Percentiles rank a stretch among this genome's conserved stretches.
Conservation (phyloP, 108 stramenopile species). For the Nitzschia palea region DNA sequence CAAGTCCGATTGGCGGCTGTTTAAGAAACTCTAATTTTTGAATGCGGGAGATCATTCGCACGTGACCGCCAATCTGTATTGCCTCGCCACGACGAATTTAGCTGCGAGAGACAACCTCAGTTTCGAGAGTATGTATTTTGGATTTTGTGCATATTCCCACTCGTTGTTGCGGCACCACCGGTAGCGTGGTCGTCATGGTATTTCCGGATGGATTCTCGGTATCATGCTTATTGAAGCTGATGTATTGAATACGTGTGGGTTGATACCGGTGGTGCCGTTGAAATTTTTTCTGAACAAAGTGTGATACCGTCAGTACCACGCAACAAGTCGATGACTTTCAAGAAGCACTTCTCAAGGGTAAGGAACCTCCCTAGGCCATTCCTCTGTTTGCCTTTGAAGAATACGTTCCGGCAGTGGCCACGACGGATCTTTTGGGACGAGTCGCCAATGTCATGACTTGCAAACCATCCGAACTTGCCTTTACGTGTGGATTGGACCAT, state of each 20-base stretch:
- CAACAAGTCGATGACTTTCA: conserved; percentile 65
- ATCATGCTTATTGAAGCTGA: too few relatives aligned
- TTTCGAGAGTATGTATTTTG: too few relatives aligned
- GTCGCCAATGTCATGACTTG: conserved; percentile 86
- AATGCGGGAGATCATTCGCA: conserved; percentile 91
- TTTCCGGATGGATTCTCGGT: too few relatives aligned
- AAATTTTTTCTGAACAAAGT: too few relatives aligned
- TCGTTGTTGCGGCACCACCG: too few relatives aligned
- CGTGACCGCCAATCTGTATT: conserved; percentile 81
- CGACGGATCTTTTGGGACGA: conserved; percentile 87
- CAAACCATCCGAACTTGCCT: conserved; percentile 91
- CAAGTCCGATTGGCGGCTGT: conserved; percentile 64
- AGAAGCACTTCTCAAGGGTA: conserved; percentile 47
- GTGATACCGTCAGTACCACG: conserved; percentile 62
- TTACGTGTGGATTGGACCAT: conserved; percentile 63
- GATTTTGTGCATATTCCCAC: too few relatives aligned
- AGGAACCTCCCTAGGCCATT: conserved; percentile 50
- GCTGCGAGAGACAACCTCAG: too few relatives aligned
- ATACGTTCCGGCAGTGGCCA: conserved; percentile 91
- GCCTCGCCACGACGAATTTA: too few relatives aligned
- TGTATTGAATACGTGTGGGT: conserved; percentile 54
- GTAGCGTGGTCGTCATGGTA: too few relatives aligned
- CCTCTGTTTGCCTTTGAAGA: conserved; percentile 87
- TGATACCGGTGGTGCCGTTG: too few relatives aligned
- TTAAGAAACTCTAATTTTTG: conserved; percentile 76